A percentile compares a stretch with the other conserved stretches of the same genome.
These are phyloP conservation scores for Venturia pyrina DNA, from an alignment of 2,329 filamentous ascomycete genomes.

Conservation along the genomic window DNA sequence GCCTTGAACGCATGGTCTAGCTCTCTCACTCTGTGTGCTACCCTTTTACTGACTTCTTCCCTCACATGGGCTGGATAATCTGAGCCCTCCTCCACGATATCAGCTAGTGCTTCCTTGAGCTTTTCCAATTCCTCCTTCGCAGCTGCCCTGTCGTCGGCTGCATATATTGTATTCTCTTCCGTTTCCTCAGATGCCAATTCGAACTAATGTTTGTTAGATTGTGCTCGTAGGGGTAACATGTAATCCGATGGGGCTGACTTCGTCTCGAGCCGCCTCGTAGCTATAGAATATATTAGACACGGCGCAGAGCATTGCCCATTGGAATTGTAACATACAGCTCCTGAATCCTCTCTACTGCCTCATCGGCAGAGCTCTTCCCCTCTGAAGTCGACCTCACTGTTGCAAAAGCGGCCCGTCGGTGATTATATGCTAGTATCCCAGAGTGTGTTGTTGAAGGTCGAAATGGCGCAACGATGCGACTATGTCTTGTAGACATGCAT, in stretches of 20 bases:
- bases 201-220: conserved; percentile 24
- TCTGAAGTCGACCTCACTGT: not conserved
- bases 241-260: not conserved
- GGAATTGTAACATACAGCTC: conserved; percentile 1
- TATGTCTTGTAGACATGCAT: not conserved
- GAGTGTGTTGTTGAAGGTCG: not conserved
- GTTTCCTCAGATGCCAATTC: conserved; percentile 43
- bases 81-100: conserved; percentile 28
- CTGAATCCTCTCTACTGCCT: conserved; percentile 11
- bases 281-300: conserved; percentile 1
- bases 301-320: not conserved
- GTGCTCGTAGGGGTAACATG: not conserved
- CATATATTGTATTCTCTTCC: conserved; percentile 45
- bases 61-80: conserved; percentile 28
- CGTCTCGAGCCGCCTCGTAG: conserved; percentile 9
- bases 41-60: conserved; percentile 40
- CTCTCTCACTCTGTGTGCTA: conserved; percentile 43
- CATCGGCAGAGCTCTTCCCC: conserved; percentile 7
- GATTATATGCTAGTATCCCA: not conserved
- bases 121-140: conserved; percentile 42
- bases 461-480: not conserved
- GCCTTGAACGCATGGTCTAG: conserved; percentile 41
- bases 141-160: conserved; percentile 42
- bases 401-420: not conserved
- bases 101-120: conserved; percentile 37